Evolutionary conservation across 495 filamentous ascomycete species (phyloP).

Genomic region (Sordaria brevicollis): DNA sequence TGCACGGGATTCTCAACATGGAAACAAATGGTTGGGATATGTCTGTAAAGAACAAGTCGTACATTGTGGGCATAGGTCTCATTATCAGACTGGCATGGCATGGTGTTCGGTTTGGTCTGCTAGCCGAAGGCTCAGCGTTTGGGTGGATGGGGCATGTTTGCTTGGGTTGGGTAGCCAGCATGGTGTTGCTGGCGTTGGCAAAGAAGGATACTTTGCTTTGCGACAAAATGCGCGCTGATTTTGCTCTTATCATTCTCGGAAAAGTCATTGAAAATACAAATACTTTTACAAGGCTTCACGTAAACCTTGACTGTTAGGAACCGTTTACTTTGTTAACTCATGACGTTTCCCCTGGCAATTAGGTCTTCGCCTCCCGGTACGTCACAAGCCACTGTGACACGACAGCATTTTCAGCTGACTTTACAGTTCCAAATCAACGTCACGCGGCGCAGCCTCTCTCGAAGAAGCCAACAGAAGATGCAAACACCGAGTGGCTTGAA

Average conservation of each 20-base stretch:
- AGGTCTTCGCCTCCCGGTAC: not conserved
- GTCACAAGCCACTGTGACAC: not conserved
- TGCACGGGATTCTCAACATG: not conserved
- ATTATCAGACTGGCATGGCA: not conserved
- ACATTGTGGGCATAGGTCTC: not conserved
- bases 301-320: not conserved
- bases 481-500: not conserved
- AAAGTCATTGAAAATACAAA: not conserved
- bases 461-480: not conserved
- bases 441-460: not conserved
- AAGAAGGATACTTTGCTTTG: not conserved
- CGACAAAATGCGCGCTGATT: not conserved
- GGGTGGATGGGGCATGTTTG: not conserved
- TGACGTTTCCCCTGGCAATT: not conserved
- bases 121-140: not conserved
- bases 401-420: not conserved
- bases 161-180: not conserved
- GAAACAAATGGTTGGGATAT: not conserved
- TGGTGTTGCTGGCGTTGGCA: not conserved
- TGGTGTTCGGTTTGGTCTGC: not conserved
- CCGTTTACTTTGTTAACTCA: not conserved
- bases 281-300: not conserved
- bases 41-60: not conserved
- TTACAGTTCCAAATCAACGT: not conserved
- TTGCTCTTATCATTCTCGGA: not conserved